Base-by-base conservation (phyloP, 441 rosid species). In the Pelargonium australe region DNA sequence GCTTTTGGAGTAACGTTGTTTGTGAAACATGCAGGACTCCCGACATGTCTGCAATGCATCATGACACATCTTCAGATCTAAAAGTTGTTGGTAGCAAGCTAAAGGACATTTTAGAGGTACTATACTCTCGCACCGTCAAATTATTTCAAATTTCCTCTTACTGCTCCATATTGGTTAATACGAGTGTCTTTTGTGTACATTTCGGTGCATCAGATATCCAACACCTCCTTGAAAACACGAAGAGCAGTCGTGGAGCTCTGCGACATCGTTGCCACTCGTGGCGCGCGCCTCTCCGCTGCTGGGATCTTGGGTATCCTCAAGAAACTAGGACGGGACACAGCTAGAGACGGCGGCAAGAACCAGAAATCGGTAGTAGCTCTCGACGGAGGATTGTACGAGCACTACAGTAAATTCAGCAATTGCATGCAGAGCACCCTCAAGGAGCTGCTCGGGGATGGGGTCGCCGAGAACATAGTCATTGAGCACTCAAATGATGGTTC, bases 321-420 rank as follows among this genome's bases (percentile, higher is more conserved):
- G 91, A 94, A 94, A 79, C 65, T 85, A 62, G 99, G 97, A 66
- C 80, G 88, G 78, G 97, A 91, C 65, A 25, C 77, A 0, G 5
- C 77, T 5, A 84, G 65, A 78, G 94, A 86, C 0, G 89, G 92
- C 6, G 91, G 25, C 25, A 23, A 88, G 70, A 78, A 76, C 65
- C 92, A 82, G 80, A 88, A 72, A 70, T 86, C 92, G 0, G 98
- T 86, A 62, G 77, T 95, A 51, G 97, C 98, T 23, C 31, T 95
- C 78, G 99, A 91, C 43, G 99, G 99, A 11, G 98, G 98, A 5
- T 63, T 95, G 66, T 95, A 76, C 1, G 93, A 95, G 77, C 97
- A 92, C 76, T 92, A 92, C 76, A 76, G 71, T 0, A 85, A 90
- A 73, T 95, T 86, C 72, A 85, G 89, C 7, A 70, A 68, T 0